These are phyloP conservation scores for Calocybe indica DNA, from an alignment of 768 basidiomycete species.

Conservation along the genomic window DNA sequence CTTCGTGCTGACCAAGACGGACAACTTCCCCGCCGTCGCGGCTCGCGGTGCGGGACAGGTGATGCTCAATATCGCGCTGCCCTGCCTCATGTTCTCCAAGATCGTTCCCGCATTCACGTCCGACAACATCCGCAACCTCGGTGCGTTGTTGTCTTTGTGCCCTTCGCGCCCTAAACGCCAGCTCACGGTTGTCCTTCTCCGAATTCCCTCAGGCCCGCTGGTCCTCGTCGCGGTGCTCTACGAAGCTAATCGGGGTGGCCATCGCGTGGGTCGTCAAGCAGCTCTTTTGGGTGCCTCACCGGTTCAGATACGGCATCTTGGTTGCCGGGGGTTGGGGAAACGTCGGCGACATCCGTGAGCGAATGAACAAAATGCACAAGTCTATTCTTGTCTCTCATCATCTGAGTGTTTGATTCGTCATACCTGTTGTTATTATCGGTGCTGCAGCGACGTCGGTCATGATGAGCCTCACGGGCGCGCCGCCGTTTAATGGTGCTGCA, in stretches of 20 bases:
- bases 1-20: slow-evolving; percentile 51
- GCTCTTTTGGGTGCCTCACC: slow-evolving; percentile 73
- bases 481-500: slow-evolving; percentile 52
- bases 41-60: slow-evolving; percentile 57
- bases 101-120: slow-evolving; percentile 62
- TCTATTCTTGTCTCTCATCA: slow-evolving; percentile 1
- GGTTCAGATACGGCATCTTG: slow-evolving; percentile 66
- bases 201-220: slow-evolving; percentile 45
- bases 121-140: slow-evolving; percentile 49
- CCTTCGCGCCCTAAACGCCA: not conserved
- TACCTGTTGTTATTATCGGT: not conserved
- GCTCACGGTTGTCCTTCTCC: not conserved
- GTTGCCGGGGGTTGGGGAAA: slow-evolving; percentile 69
- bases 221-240: slow-evolving; percentile 58
- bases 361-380: too few species aligned
- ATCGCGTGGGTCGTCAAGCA: slow-evolving; percentile 52
- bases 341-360: slow-evolving; percentile 63
- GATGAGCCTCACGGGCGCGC: slow-evolving; percentile 51
- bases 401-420: not conserved
- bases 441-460: slow-evolving; percentile 56
- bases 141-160: slow-evolving; percentile 23
- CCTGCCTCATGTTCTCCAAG: slow-evolving; percentile 65
- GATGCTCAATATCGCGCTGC: slow-evolving; percentile 56
- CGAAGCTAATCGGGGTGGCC: slow-evolving; percentile 43
- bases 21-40: slow-evolving; percentile 53